Conservation (phyloP, 1,284 basidiomycete species). For the Anthracocystis walkeri region DNA sequence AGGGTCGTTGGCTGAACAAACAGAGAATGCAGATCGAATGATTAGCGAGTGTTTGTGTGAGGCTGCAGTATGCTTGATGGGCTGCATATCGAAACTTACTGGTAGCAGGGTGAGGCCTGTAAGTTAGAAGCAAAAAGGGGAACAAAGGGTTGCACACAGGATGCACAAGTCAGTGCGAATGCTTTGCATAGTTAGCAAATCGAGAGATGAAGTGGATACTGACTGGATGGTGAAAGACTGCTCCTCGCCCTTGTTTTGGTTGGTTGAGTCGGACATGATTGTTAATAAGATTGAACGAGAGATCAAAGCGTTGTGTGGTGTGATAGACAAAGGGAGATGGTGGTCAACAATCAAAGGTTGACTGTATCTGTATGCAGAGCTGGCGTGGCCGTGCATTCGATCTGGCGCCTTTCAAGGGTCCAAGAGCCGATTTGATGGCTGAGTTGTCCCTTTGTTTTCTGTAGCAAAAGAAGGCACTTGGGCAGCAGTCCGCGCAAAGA, state of each 20-base stretch:
- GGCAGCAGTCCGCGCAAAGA: background rate
- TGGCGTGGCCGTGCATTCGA: background rate
- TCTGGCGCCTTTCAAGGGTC: background rate
- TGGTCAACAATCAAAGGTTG: background rate
- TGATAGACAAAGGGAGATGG: slow-evolving; percentile 13
- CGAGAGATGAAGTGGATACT: slow-evolving; percentile 9
- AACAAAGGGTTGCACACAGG: background rate
- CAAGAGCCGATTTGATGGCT: background rate
- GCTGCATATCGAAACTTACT: slow-evolving; percentile 33
- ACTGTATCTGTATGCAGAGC: no score
- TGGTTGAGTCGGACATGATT: slow-evolving; percentile 49
- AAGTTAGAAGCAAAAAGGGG: background rate
- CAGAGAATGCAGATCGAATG: background rate
- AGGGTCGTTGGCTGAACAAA: slow-evolving; percentile 48
- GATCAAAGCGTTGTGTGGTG: background rate
- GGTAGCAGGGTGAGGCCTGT: slow-evolving; percentile 54
- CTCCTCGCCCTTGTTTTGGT: slow-evolving; percentile 52
- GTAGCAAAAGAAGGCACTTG: background rate
- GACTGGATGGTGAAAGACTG: slow-evolving; percentile 58
- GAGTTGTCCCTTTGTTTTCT: background rate
- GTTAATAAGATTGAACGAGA: background rate
- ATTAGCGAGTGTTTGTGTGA: slow-evolving; percentile 5
- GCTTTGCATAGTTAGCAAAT: background rate
- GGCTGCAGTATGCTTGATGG: background rate
- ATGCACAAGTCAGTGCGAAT: slow-evolving; percentile 8